These are phyloP conservation scores for Podospora comata DNA, from an alignment of 495 filamentous ascomycete genomes.

Conservation along the genomic window DNA sequence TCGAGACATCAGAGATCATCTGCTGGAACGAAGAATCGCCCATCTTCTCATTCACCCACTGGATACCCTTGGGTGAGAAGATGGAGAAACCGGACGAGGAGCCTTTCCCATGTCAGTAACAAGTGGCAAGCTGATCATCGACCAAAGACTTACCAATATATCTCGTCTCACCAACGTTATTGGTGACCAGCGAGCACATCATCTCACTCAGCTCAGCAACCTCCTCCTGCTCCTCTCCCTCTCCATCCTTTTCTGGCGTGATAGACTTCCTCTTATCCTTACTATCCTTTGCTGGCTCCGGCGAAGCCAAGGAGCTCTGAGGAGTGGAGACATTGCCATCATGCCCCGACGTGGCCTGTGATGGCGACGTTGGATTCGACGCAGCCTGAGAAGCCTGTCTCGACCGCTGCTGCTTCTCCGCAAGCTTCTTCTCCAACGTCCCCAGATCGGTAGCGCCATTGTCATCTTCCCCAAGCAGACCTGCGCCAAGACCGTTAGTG, in stretches of 20 bases:
- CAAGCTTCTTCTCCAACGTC: conserved; percentile 77
- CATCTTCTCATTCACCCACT: conserved; percentile 98
- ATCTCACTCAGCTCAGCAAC: conserved; percentile 92
- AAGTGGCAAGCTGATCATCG: not conserved
- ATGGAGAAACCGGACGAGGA: conserved; percentile 98
- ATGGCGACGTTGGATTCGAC: conserved; percentile 47
- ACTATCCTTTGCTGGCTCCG: conserved; percentile 54
- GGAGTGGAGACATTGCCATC: conserved; percentile 56
- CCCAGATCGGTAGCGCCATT: conserved; percentile 86
- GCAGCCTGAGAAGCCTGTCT: conserved; percentile 44
- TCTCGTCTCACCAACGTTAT: conserved; percentile 90
- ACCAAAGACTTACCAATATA: conserved; percentile 72
- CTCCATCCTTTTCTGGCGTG: conserved; percentile 33
- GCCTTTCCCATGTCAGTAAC: conserved; percentile 51
- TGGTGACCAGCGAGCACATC: conserved; percentile 99
- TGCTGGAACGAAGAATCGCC: conserved; percentile 91
- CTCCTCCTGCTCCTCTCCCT: conserved; percentile 76
- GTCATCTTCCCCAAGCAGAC: conserved; percentile 78
- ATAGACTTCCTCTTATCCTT: conserved; percentile 41
- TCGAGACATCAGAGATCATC: conserved; percentile 80
- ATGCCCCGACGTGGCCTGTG: conserved; percentile 40
- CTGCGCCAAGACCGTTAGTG: conserved; percentile 32
- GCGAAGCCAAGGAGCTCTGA: conserved; percentile 58
- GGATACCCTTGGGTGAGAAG: conserved; percentile 87
- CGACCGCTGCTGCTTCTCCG: conserved; percentile 55